Percentiles rank a stretch among this genome's conserved stretches.
Evolutionary conservation across 106 monocot genomes (phyloP).

Genomic region (Cymbidium sinense): DNA sequence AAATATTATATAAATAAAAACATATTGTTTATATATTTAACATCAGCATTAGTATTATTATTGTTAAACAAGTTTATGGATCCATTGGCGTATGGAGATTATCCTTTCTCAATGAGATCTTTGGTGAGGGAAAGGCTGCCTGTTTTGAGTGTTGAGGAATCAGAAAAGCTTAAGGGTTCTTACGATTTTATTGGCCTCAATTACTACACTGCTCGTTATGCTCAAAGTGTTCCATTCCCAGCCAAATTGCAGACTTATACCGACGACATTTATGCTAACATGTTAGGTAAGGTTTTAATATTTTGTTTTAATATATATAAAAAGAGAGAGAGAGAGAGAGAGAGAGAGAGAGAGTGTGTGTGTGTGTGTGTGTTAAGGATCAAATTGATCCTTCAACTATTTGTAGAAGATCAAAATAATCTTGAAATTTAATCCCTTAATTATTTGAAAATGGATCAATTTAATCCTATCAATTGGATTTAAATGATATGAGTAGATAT

Average conservation of each 20-base stretch:
- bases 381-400: too few relatives aligned
- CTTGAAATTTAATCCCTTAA: too few relatives aligned
- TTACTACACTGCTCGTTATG: constrained; percentile 11
- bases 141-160: not conserved
- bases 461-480: too few relatives aligned
- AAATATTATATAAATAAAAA: too few relatives aligned
- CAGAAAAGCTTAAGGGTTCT: constrained; percentile 2
- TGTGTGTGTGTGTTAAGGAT: too few relatives aligned
- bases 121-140: constrained; percentile 9
- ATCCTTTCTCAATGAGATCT: constrained; percentile 13
- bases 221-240: not conserved
- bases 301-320: not conserved
- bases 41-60: not conserved
- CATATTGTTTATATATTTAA: not conserved
- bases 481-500: too few relatives aligned
- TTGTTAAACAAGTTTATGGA: constrained; percentile 7
- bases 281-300: not conserved
- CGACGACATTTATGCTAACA: not conserved
- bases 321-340: too few relatives aligned
- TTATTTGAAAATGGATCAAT: too few relatives aligned
- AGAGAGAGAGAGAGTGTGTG: too few relatives aligned
- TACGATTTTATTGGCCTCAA: constrained; percentile 15
- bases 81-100: constrained; percentile 9
- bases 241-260: not conserved
- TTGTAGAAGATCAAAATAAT: too few relatives aligned